Evolutionary conservation across 2,329 filamentous ascomycete species (phyloP).

Genomic region (Didymosphaeria variabile): DNA sequence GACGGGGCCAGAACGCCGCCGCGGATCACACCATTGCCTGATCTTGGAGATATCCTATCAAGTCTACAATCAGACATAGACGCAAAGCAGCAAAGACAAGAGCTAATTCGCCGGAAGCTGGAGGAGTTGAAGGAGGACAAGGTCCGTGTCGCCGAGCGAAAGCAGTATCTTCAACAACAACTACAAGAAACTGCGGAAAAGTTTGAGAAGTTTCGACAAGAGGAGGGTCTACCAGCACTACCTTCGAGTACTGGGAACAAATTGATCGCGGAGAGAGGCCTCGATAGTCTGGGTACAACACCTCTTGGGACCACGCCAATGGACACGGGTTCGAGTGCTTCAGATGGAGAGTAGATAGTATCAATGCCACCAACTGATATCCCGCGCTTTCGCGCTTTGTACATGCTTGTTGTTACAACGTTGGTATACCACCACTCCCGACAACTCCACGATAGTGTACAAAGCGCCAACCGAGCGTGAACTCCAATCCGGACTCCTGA

Average conservation of each 20-base stretch:
- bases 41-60: slow-evolving; percentile 72
- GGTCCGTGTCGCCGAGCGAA: slow-evolving; percentile 71
- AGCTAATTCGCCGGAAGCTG: slow-evolving; percentile 68
- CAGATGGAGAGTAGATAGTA: slow-evolving; percentile 38
- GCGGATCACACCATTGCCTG: slow-evolving; percentile 80
- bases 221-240: slow-evolving; percentile 54
- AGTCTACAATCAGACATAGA: slow-evolving; percentile 69
- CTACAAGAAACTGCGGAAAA: slow-evolving; percentile 82
- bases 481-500: slow-evolving; percentile 11
- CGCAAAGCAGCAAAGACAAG: slow-evolving; percentile 68
- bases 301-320: slow-evolving; percentile 48
- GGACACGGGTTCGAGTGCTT: slow-evolving; percentile 33
- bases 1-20: slow-evolving; percentile 69
- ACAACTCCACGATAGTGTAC: not conserved
- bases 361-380: slow-evolving; percentile 7
- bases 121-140: slow-evolving; percentile 75
- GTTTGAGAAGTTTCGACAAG: slow-evolving; percentile 67
- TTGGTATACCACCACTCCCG: not conserved
- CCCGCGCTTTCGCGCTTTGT: not conserved
- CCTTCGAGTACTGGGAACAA: slow-evolving; percentile 39
- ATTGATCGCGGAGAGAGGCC: slow-evolving; percentile 43
- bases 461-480: not conserved
- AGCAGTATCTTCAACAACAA: slow-evolving; percentile 81
- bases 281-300: slow-evolving; percentile 50
- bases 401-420: not conserved